Base-by-base conservation (phyloP, 1,139 yeast species). In the Yamadazyma pseudoaaseri region DNA sequence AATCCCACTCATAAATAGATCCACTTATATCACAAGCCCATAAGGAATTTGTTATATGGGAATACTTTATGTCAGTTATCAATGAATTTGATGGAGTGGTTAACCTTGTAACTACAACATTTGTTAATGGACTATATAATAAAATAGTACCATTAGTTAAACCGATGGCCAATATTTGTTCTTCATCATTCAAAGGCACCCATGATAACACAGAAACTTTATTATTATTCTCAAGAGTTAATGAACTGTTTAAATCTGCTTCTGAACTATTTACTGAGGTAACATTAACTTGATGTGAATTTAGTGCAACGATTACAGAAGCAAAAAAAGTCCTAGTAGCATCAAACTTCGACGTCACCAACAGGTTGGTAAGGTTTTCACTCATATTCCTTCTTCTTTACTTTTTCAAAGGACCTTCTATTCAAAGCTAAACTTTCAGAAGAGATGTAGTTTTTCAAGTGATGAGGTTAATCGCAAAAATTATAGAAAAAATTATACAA, bases 11-110 rank as follows among this genome's bases (percentile, higher is more conserved):
- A 39, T 70, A 72, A 18, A 86, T 51, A 26, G 61, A 58, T 10
- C 92, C 92, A 27, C 71, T 71, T 6, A 70, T 57, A 51, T 86
- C 95, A 27, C 82, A 70, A 16, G 79, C 62, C 83, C 87, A 85
- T 2, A 72, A 75, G 3, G 75, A 54, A 26, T 59, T 54, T 6
- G 79, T 70, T 23, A 59, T 36, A 2, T 46, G 33, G 3, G 76
- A 68, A 45, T 62, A 67, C 36, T 71, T 73, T 42, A 80, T 63
- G 48, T 78, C 82, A 10, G 70, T 62, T 20, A 84, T 71, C 10
- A 79, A 69, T 12, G 71, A 63, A 23, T 74, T 69, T 35, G 67
- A 62, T n/a, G 77, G 71, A 10, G 77, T 71, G 7, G 63, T 56
- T 27, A 85, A 60, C 38, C 72, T 80, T 6, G 58, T 60, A 6